Base-by-base conservation (phyloP, 257 asterid species). In the Echium plantagineum region DNA sequence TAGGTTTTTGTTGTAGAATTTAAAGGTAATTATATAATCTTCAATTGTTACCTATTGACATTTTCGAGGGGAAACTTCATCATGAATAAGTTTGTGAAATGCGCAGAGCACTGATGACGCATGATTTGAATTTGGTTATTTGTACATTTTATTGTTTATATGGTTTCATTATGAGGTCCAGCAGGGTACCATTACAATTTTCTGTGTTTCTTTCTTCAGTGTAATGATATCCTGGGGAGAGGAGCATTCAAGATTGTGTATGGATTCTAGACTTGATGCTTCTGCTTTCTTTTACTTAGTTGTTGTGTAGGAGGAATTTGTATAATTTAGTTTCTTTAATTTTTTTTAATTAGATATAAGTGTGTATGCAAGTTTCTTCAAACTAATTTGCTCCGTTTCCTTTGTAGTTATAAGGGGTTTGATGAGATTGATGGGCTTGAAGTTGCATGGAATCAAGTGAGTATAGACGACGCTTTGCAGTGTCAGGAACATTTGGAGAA, bases 231-330 rank as follows among this genome's bases (percentile, higher is more conserved):
- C 75, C 73, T 87, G 81, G 96, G 96, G 73, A 80, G 90, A 76
- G 94, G 96, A 73, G 94, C 90, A 72, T 84, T 74, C 86, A 87
- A 87, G 84, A 82, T 71, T 72, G 94, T 85, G 94, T 86, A 86
- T 72, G 87, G 66, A 65, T 75, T 78, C 71, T 66, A 48, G 69
- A 69, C 72, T 71, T 62, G 16, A 63, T 72, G 78, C 72, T 64
- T 68, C 46, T 28, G 31, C 26, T 63, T 47, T 54, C 46, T 61
- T 31, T 56, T 21, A 15, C 48, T 9, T 47, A 18, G 38, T 58
- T n/a, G 46, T 21, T 54, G 38, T 51, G 15, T 49, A 5, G 13
- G 52, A 49, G 17, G 38, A 17, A 15, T 56, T 26, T 21, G 32
- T 56, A 42, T 10, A 13, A 42, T 42, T 42, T 10, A 1, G 21